Evolutionary conservation across 1,139 yeast species (phyloP).

Genomic region (Eremothecium cymbalariae): DNA sequence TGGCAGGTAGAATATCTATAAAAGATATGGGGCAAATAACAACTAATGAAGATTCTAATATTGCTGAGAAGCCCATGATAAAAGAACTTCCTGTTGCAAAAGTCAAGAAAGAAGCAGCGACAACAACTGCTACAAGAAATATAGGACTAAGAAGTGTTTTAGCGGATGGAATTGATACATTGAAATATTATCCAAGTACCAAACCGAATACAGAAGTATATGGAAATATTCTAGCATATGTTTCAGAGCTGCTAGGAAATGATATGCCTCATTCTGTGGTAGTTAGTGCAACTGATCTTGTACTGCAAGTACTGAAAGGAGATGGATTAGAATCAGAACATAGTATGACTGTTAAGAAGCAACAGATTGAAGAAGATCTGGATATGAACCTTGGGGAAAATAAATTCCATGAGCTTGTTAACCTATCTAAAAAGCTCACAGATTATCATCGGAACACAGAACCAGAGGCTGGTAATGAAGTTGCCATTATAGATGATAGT

Average conservation of each 20-base stretch:
- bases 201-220: conserved; percentile 39
- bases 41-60: conserved; percentile 11
- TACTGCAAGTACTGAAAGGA: conserved; percentile 49
- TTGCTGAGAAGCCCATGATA: conserved; percentile 9
- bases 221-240: conserved; percentile 44
- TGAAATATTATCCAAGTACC: conserved; percentile 47
- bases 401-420: conserved; percentile 46
- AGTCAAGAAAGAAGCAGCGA: conserved; percentile 11
- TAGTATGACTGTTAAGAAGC: conserved; percentile 30
- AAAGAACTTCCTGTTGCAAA: conserved; percentile 22
- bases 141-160: conserved; percentile 7
- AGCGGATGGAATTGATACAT: conserved; percentile 32
- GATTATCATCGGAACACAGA: conserved; percentile 35
- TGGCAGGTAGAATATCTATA: conserved; percentile 55
- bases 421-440: conserved; percentile 46
- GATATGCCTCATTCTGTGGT: conserved; percentile 54
- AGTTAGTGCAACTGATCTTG: conserved; percentile 53
- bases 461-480: conserved; percentile 20
- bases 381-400: conserved; percentile 39
- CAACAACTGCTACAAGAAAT: conserved; percentile 5
- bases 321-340: conserved; percentile 33
- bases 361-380: conserved; percentile 41
- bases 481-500: conserved; percentile 25
- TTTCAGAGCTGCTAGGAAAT: conserved; percentile 39
- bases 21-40: conserved; percentile 55